A percentile compares a stretch with the other conserved stretches of the same genome.
These are phyloP conservation scores for Penicillium sp. DNA, from an alignment of 2,329 filamentous ascomycete species.

Conservation along the genomic window DNA sequence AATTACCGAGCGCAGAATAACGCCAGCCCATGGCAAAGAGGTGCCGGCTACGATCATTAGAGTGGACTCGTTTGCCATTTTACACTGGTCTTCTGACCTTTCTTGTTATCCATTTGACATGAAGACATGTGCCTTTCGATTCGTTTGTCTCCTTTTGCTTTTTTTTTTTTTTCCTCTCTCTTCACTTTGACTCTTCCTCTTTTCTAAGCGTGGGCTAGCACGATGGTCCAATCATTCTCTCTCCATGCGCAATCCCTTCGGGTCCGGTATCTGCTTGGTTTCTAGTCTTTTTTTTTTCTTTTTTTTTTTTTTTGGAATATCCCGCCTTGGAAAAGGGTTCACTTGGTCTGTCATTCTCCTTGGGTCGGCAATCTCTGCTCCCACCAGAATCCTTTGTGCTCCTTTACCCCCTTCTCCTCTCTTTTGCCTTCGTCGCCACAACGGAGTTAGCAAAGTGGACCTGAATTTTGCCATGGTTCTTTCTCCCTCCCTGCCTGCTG, in stretches of 20 bases:
- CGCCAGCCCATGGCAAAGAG: constrained; percentile 59
- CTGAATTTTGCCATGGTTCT: too few species aligned
- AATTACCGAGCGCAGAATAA: constrained; percentile 46
- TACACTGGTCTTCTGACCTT: constrained; percentile 23
- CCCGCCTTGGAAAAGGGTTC: too few species aligned
- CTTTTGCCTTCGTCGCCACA: too few species aligned
- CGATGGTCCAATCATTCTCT: constrained; percentile 19
- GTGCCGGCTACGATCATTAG: constrained; percentile 58
- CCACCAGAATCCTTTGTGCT: too few species aligned
- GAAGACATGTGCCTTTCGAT: constrained; percentile 32
- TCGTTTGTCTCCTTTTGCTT: too few species aligned
- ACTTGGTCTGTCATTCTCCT: neutral
- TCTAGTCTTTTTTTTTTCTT: neutral
- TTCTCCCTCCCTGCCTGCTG: too few species aligned
- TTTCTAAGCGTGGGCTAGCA: constrained; percentile 22
- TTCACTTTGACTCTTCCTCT: too few species aligned
- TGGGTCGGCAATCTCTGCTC: neutral
- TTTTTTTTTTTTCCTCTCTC: too few species aligned
- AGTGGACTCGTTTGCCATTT: constrained; percentile 8
- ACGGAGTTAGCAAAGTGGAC: too few species aligned
- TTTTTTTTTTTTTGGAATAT: too few species aligned
- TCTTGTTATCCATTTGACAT: constrained; percentile 21
- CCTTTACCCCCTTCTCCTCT: too few species aligned
- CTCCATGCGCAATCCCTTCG: constrained; percentile 16
- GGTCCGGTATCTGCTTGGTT: constrained; percentile 18